phyloP scores from a whole-genome alignment of 768 basidiomycete species.

The Piloderma croceum region DNA sequence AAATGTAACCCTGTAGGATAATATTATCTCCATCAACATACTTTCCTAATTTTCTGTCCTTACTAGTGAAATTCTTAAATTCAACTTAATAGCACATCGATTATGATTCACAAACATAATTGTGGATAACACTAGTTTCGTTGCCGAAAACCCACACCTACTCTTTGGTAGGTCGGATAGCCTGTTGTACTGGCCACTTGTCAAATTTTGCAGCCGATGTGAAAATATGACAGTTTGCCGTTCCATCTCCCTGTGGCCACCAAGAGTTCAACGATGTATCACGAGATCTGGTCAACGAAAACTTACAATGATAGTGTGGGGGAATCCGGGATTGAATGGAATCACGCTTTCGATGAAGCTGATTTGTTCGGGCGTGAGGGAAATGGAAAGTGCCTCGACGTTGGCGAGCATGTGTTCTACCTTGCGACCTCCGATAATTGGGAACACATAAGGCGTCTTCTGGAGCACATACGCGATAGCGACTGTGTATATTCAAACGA shows the following conservation, averaged over 20 bases:
- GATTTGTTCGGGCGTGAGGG: conserved; percentile 27
- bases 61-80: no score
- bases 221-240: background rate
- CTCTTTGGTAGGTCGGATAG: background rate
- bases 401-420: conserved; percentile 31
- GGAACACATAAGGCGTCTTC: conserved; percentile 35
- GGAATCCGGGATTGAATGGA: conserved; percentile 33
- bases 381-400: conserved; percentile 30
- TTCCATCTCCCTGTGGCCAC: conserved; percentile 6
- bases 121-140: no score
- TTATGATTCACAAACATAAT: no score
- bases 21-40: no score
- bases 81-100: no score
- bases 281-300: background rate
- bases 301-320: conserved; percentile 24
- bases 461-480: conserved; percentile 36
- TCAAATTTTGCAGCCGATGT: background rate
- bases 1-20: no score
- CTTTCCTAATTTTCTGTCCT: no score
- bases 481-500: no score
- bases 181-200: background rate
- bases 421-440: conserved; percentile 32
- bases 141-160: no score
- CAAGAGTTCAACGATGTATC: background rate
- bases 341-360: conserved; percentile 23